Percentiles rank a stretch among this genome's conserved stretches.
Conservation (phyloP, 2,329 filamentous ascomycete genomes). For the Phoma sp. region DNA sequence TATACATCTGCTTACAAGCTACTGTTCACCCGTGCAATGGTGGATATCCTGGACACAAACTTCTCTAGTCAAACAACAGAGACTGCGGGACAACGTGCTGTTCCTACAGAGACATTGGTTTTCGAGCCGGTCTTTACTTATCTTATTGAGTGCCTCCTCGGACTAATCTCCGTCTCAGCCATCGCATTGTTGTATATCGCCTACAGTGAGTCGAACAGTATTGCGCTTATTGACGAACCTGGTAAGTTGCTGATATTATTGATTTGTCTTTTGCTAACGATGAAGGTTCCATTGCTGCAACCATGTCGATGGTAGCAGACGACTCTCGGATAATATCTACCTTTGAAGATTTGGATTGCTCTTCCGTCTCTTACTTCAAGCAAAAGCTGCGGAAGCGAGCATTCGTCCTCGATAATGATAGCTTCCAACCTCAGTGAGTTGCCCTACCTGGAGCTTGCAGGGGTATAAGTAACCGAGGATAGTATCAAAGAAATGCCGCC, state of each 20-base stretch:
- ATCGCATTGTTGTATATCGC: conserved; percentile 13
- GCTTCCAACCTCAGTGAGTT: not conserved
- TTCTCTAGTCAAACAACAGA: conserved; percentile 6
- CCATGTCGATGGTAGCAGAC: conserved; percentile 42
- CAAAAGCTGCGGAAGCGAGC: conserved; percentile 1
- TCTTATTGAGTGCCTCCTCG: conserved; percentile 44
- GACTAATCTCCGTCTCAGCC: conserved; percentile 14
- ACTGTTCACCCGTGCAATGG: conserved; percentile 48
- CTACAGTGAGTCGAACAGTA: not conserved
- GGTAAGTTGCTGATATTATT: not conserved
- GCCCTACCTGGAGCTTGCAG: too few species aligned
- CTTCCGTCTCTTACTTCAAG: conserved; percentile 18
- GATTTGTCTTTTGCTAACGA: conserved; percentile 29
- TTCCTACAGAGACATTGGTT: conserved; percentile 41
- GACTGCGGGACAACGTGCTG: conserved; percentile 23
- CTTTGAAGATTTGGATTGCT: conserved; percentile 29
- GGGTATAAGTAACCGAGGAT: too few species aligned
- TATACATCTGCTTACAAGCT: conserved; percentile 52
- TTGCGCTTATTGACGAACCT: not conserved
- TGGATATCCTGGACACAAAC: conserved; percentile 30
- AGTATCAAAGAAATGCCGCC: not conserved
- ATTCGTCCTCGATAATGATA: conserved; percentile 17
- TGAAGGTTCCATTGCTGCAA: conserved; percentile 34
- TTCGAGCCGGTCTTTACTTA: conserved; percentile 48
- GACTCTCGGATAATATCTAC: conserved; percentile 18